Evolutionary conservation across 2,329 filamentous ascomycete species (phyloP).

Genomic region (Trichoderma hamatum): DNA sequence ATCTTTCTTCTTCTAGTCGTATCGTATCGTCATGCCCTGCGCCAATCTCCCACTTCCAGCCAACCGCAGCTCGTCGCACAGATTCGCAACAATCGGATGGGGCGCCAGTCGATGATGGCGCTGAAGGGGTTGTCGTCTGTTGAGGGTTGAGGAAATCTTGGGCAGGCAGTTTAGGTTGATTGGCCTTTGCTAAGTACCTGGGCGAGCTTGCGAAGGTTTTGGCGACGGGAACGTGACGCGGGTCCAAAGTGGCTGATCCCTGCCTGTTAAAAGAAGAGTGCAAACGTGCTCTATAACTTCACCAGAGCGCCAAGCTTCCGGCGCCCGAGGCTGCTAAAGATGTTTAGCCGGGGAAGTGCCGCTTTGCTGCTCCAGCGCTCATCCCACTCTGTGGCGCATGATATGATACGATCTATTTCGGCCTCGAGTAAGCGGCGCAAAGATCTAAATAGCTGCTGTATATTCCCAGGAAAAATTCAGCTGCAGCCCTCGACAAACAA

Average conservation of each 20-base stretch:
- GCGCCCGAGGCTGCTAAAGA: not conserved
- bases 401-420: constrained; percentile 1
- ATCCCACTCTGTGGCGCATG: constrained; percentile 27
- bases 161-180: not conserved
- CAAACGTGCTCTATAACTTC: not conserved
- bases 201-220: constrained; percentile 23
- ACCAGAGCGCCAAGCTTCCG: not conserved
- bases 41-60: constrained; percentile 29
- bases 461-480: not conserved
- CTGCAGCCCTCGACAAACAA: not conserved
- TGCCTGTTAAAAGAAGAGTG: constrained; percentile 13
- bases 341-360: constrained; percentile 34
- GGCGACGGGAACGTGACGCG: constrained; percentile 29
- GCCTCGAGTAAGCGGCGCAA: not conserved
- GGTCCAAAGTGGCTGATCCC: constrained; percentile 25
- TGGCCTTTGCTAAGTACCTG: not conserved
- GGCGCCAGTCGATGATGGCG: constrained; percentile 2
- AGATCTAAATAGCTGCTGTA: constrained; percentile 3
- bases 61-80: constrained; percentile 8
- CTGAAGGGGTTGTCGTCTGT: not conserved
- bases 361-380: constrained; percentile 27
- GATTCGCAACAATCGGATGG: constrained; percentile 15
- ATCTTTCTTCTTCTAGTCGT: constrained; percentile 27
- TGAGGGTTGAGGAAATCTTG: constrained; percentile 1
- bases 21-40: constrained; percentile 36